Evolutionary conservation across 1,284 basidiomycete genomes (phyloP), one percentile per base, ranked within the genome.

Genomic region (Phylloporus gajari): DNA sequence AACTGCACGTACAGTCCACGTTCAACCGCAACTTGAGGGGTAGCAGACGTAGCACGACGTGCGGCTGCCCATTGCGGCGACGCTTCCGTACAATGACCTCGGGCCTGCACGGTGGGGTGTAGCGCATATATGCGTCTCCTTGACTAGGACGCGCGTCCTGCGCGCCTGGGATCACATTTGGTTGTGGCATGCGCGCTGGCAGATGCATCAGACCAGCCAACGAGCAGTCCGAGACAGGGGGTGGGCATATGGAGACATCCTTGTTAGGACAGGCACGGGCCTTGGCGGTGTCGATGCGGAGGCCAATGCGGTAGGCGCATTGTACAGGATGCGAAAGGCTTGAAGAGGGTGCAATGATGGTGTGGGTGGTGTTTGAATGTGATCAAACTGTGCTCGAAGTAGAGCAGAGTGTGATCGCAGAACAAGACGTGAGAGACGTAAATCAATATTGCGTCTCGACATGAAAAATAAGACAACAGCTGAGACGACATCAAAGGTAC

Each of bases 221-320:
- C 27, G 76, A 69, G 5, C 0, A 68, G 61, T 88, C 88, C 48
- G 90, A 70, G 68, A 88, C 76, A 21, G 88, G 88, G 15, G 86
- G 82, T 6, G 88, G 85, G 6, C 83, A 69, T 1, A 71, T 59
- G 69, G 86, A 86, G 69, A 90, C 81, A 11, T 80, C 73, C 32
- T 72, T 76, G 23, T 80, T 79, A 4, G 86, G 83, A 69, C 85
- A 85, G 13, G 78, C 80, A 32, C 80, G 75, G 1, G 90, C 90
- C 51, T 81, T 82, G 15, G 75, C 67, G 40, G 84, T 84, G 77
- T 88, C 82, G 60, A 91, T 79, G 42, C 72, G 74, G 13, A 91
- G 85, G 17, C 85, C 83, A 21, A 86, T 83, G 35, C 76, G 73
- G 27, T 72, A 73, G 15, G 46, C 78, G 81, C 40, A 77, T 72